Evolutionary conservation across 495 filamentous ascomycete species (phyloP).

Genomic region (Glonium stellatum): DNA sequence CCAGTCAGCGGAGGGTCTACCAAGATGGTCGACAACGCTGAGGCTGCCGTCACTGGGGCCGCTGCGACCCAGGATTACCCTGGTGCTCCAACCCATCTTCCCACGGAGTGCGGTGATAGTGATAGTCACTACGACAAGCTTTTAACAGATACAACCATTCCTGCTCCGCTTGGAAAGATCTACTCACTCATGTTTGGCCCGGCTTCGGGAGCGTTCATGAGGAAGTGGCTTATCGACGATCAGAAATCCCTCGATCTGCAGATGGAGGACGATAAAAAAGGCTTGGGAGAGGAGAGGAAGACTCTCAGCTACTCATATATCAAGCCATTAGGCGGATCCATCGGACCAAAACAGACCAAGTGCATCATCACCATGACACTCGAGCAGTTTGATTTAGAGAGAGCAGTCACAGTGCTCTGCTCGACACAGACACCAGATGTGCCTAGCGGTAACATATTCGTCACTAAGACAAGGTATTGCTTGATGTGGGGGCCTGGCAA

Average conservation of each 20-base stretch:
- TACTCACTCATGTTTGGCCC: constrained; percentile 83
- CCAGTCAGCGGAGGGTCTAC: constrained; percentile 28
- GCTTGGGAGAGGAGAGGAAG: constrained; percentile 64
- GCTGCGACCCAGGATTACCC: constrained; percentile 64
- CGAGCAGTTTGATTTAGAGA: constrained; percentile 79
- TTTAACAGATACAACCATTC: constrained; percentile 76
- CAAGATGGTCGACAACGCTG: constrained; percentile 48
- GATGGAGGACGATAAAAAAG: constrained; percentile 73
- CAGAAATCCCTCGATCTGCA: constrained; percentile 83
- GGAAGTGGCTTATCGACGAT: constrained; percentile 75
- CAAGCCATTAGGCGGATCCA: constrained; percentile 74
- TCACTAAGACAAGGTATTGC: constrained; percentile 87
- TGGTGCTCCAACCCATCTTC: constrained; percentile 72
- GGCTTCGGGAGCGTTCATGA: constrained; percentile 68
- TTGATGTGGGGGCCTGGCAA: constrained; percentile 85
- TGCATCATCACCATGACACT: constrained; percentile 81
- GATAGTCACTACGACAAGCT: constrained; percentile 75
- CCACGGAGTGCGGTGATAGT: constrained; percentile 75
- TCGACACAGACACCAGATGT: constrained; percentile 90
- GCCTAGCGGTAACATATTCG: constrained; percentile 86
- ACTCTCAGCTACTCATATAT: constrained; percentile 78
- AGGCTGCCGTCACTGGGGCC: constrained; percentile 49
- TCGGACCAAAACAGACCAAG: constrained; percentile 93
- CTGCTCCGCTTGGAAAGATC: constrained; percentile 85
- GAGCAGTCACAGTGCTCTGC: constrained; percentile 61